phyloP scores from a whole-genome alignment of 345 rosid species.

The Corymbia maculata region DNA sequence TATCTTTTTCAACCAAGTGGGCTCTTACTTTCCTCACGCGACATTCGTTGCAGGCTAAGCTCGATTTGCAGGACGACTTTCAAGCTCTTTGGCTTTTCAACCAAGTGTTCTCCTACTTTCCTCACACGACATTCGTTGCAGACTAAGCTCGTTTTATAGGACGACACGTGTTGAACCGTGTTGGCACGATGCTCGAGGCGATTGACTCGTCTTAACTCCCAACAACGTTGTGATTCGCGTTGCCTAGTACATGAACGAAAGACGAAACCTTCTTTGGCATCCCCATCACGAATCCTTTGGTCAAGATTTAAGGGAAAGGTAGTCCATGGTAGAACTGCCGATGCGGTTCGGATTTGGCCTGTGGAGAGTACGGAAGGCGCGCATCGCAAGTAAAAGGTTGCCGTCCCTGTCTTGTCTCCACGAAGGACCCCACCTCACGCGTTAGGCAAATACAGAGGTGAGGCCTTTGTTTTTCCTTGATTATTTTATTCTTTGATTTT shows the following conservation, averaged over 20 bases:
- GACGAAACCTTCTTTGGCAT: background rate
- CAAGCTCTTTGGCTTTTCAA: background rate
- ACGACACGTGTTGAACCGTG: background rate
- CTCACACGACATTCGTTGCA: background rate
- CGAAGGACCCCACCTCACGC: background rate
- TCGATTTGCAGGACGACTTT: background rate
- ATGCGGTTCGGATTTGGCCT: background rate
- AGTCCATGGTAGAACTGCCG: background rate
- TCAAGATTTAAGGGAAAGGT: background rate
- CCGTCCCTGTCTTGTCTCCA: background rate
- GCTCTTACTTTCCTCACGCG: background rate
- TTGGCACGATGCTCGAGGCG: background rate
- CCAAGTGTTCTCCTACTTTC: background rate
- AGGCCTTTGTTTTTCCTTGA: background rate
- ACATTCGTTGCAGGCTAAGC: too few relatives aligned
- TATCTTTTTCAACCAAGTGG: background rate
- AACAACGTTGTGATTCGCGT: too few relatives aligned
- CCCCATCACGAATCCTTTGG: background rate
- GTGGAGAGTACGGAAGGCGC: background rate
- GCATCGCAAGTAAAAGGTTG: background rate
- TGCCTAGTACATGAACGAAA: background rate
- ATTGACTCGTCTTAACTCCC: background rate
- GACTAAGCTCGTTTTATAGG: background rate
- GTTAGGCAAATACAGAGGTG: background rate
- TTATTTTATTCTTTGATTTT: too few relatives aligned